Evolutionary conservation across 495 filamentous ascomycete species (phyloP).

Genomic region (Aspergillus hancockii): DNA sequence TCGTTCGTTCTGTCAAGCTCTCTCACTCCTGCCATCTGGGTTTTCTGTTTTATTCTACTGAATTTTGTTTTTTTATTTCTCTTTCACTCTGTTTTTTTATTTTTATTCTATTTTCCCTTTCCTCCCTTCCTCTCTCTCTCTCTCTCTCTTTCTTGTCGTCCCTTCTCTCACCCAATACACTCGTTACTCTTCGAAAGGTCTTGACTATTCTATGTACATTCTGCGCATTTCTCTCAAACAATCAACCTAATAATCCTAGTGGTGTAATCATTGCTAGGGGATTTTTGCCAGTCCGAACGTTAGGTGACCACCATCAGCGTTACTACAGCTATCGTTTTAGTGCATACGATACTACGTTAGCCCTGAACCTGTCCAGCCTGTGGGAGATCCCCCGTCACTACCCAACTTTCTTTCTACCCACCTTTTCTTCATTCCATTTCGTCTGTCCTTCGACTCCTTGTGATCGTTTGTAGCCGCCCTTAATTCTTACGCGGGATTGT

Average conservation of each 20-base stretch:
- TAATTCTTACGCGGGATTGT: not conserved
- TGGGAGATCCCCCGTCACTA: conserved; percentile 7
- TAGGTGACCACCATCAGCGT: conserved; percentile 12
- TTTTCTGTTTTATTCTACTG: not conserved
- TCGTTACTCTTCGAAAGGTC: not conserved
- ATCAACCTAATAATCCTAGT: not conserved
- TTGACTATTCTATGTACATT: not conserved
- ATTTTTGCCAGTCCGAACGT: conserved; percentile 11
- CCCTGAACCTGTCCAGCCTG: conserved; percentile 3
- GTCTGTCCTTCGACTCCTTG: not conserved
- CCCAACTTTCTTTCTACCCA: conserved; percentile 5
- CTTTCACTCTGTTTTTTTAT: too few relatives aligned
- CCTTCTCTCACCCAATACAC: not conserved
- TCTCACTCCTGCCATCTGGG: not conserved
- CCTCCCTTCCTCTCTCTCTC: too few relatives aligned
- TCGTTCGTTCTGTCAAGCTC: not conserved
- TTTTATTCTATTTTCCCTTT: too few relatives aligned
- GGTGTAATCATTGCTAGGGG: conserved; percentile 3
- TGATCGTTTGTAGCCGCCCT: conserved; percentile 2
- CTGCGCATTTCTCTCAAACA: not conserved
- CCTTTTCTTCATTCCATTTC: conserved; percentile 1
- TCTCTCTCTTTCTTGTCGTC: not conserved
- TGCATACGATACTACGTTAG: conserved; percentile 13
- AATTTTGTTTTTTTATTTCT: not conserved
- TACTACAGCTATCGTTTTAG: conserved; percentile 2